Evolutionary conservation across 139 green algal species (phyloP), one percentile per base, ranked within the genome.

Genomic region (Picochlorum sp.): DNA sequence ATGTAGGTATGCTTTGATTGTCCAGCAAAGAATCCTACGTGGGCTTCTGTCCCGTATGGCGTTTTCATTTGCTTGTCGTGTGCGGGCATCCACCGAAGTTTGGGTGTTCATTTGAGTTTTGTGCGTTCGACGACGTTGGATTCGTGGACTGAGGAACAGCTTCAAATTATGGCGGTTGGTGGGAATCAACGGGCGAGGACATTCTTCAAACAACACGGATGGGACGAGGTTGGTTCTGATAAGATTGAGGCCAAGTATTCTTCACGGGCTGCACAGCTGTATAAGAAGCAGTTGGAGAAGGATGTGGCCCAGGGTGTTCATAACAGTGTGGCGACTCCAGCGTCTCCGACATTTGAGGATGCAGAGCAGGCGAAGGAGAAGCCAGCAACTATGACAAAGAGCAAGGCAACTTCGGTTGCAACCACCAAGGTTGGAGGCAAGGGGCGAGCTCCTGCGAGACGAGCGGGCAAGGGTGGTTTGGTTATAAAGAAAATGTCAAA

Each of bases 161-260:
- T 99, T n/a, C 82, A 88, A 81, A 71, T 96, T 31, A 90, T 92
- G 80, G 78, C 80, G 3, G 79, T 88, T 23, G 88, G 87, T 6
- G 94, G 94, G 45, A 99, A 99, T 70, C 71, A 81, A 34, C 72
- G 86, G 0, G 94, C 86, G 0, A 75, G 89, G 15, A 79, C 82
- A 30, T 99, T 95, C 71, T 99, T 99, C 82, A 96, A 95, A 74
- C 89, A 99, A 77, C 93, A 99, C 76, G 94, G 94, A 2, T 98
- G 90, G 89, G 82, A 86, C n/a, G 67, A 69, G 62, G 38, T 71
- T 83, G 88, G 60, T 21, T 78, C 83, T 28, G 92, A 97, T 74
- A 97, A 98, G 70, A 97, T 97, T 51, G 86, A 95, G 78, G 62
- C 78, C 45, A 98, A 96, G 81, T 98, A 98, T 85, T 92, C 86